Percentiles rank a stretch among this genome's conserved stretches.
Conservation (phyloP, 2,329 filamentous ascomycete species). For the Alternaria arborescens region DNA sequence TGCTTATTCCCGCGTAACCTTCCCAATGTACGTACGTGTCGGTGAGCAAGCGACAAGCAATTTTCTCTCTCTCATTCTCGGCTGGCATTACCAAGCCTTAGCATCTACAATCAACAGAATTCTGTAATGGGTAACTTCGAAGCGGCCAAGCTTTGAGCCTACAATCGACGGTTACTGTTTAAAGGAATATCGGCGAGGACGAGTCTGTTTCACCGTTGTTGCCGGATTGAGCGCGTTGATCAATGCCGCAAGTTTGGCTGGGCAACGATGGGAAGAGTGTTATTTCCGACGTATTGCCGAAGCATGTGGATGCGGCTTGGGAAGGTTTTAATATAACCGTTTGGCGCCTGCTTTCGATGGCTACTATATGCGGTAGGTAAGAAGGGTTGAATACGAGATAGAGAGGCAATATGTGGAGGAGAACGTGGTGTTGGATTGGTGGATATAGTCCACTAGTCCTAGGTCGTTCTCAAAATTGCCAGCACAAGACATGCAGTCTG, state of each 20-base stretch:
- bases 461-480: not conserved
- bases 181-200: slow-evolving; percentile 4
- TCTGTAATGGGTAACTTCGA: slow-evolving; percentile 7
- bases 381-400: not conserved
- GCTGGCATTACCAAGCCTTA: slow-evolving; percentile 11
- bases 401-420: not conserved
- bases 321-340: slow-evolving; percentile 18
- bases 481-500: not conserved
- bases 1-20: slow-evolving; percentile 8
- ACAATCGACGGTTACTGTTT: slow-evolving; percentile 15
- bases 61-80: not conserved
- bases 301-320: not conserved
- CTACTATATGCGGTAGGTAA: slow-evolving; percentile 18
- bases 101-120: slow-evolving; percentile 9
- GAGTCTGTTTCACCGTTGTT: slow-evolving; percentile 3
- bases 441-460: slow-evolving; percentile 9
- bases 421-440: slow-evolving; percentile 19
- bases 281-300: slow-evolving; percentile 13
- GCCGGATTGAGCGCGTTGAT: not conserved
- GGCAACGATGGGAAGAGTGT: not conserved
- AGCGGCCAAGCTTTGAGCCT: slow-evolving; percentile 15
- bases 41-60: not conserved
- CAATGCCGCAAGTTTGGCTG: not conserved
- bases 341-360: slow-evolving; percentile 19
- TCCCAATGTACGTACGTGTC: not conserved